Percentiles rank a stretch among this genome's conserved stretches.
These are phyloP conservation scores for Nicotiana attenuata DNA, from an alignment of 257 asterid genomes.

Conservation along the genomic window DNA sequence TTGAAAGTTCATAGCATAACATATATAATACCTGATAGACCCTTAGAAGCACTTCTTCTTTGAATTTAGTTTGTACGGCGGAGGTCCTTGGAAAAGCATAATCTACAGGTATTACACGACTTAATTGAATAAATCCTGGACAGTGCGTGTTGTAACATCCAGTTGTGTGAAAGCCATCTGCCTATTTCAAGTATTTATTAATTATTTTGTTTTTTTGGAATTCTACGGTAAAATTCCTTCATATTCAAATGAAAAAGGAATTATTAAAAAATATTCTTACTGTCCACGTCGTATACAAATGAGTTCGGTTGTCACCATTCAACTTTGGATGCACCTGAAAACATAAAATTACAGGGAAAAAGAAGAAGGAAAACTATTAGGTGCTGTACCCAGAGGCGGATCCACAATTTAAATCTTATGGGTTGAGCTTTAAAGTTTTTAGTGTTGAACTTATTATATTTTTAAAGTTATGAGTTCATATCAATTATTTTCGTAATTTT, in stretches of 20 bases:
- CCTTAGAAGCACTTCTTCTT: not conserved
- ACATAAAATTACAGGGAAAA: not conserved
- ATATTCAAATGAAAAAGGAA: not conserved
- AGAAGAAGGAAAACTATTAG: too few relatives aligned
- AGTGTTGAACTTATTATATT: too few relatives aligned
- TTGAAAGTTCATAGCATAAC: not conserved
- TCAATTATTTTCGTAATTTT: too few relatives aligned
- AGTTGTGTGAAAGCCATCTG: not conserved
- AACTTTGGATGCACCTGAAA: not conserved
- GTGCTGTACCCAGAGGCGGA: too few relatives aligned
- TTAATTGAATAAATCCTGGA: not conserved
- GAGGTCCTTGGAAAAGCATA: not conserved
- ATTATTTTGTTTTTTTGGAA: not conserved
- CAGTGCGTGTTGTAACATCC: not conserved
- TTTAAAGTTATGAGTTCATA: too few relatives aligned
- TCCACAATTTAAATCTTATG: too few relatives aligned
- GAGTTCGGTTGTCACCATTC: not conserved
- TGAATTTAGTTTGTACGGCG: not conserved
- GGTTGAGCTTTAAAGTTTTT: too few relatives aligned
- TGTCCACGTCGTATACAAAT: not conserved
- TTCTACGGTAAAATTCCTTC: not conserved
- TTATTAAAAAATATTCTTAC: not conserved
- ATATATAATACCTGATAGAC: not conserved
- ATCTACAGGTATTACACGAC: not conserved
- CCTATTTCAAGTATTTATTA: not conserved